Percentiles rank a stretch among this genome's conserved stretches.
These are phyloP conservation scores for Talaromyces sp. DNA, from an alignment of 2,329 filamentous ascomycete species.

Conservation along the genomic window DNA sequence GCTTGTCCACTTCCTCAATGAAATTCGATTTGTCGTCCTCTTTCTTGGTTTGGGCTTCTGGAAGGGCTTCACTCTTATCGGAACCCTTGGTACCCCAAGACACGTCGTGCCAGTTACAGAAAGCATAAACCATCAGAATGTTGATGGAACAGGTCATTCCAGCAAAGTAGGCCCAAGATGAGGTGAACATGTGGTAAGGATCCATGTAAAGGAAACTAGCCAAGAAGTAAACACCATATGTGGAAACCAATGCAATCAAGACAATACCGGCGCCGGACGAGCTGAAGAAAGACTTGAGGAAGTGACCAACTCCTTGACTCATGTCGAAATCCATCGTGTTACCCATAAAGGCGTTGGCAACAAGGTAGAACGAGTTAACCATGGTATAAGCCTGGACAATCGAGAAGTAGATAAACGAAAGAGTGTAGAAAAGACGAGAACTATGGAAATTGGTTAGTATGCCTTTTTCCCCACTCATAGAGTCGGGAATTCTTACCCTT, in stretches of 20 bases:
- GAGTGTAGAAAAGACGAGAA: conserved; percentile 80
- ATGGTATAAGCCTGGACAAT: conserved; percentile 87
- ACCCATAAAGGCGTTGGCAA: conserved; percentile 74
- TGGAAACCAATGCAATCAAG: conserved; percentile 84
- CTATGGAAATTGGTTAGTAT: conserved; percentile 6
- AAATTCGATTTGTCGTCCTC: conserved; percentile 82
- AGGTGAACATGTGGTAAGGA: conserved; percentile 99
- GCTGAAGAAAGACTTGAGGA: conserved; percentile 78
- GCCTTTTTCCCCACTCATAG: neutral
- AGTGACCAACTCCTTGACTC: conserved; percentile 61
- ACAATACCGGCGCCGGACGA: conserved; percentile 81
- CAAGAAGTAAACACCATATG: conserved; percentile 92
- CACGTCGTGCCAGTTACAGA: conserved; percentile 99
- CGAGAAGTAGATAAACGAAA: conserved; percentile 83
- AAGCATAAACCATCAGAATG: conserved; percentile 97
- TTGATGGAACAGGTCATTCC: conserved; percentile 97
- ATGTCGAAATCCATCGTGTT: conserved; percentile 62
- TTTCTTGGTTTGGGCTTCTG: conserved; percentile 83
- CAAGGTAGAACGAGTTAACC: conserved; percentile 81
- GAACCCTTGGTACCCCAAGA: conserved; percentile 99
- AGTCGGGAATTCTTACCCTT: conserved; percentile 61
- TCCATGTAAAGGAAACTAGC: conserved; percentile 97
- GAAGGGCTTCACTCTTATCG: conserved; percentile 87
- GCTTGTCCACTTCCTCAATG: conserved; percentile 92
- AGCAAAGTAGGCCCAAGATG: conserved; percentile 86